Base-by-base conservation (phyloP, 2,329 filamentous ascomycete genomes). In the Colletotrichum tropicale region DNA sequence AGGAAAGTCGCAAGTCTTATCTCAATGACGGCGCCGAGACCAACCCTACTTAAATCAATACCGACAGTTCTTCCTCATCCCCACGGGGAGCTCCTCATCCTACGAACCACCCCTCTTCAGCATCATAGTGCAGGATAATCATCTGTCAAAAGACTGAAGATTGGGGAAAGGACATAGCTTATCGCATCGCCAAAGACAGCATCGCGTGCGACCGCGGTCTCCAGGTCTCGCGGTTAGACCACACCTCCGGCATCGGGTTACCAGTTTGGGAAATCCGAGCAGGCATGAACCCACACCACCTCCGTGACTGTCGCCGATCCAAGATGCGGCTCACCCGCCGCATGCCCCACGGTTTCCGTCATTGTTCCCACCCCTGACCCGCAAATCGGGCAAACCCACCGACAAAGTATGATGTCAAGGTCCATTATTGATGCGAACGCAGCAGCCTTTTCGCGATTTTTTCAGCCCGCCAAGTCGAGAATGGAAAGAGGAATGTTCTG, bases 291-390 rank as follows among this genome's bases (percentile, higher is more conserved):
- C 56, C 56, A 24, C 32, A 6, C 28, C 43, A 32, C 56, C 21
- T 18, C 58, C 64, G 34, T 56, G 70, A 65, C 21, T 56, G 65
- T 76, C 65, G 48, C 26, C 64, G 64, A 74, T 74, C 52, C 6
- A 58, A 38, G 58, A 48, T 55, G 56, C 52, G 43, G 70, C 70
- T 43, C 73, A 48, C 56, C 24, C 64, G 52, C 56, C 56, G 52
- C 38, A 18, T 15, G 69, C 43, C 65, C 74, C 70, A 76, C 68
- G 70, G 64, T 60, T 60, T 69, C 74, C 74, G 70, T 76, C 74
- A 76, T 69, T 52, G 70, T 75, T 52, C 43, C 67, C 73, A 73
- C 73, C 43, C 12, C 5, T n/a, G 74, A 69, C 70, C 74, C 74
- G 70, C 70, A 69, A 65, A 36, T 60, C 32, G 60, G 60, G 18